phyloP scores from a whole-genome alignment of 23 red algal genomes.

The Gracilariopsis chorda region DNA sequence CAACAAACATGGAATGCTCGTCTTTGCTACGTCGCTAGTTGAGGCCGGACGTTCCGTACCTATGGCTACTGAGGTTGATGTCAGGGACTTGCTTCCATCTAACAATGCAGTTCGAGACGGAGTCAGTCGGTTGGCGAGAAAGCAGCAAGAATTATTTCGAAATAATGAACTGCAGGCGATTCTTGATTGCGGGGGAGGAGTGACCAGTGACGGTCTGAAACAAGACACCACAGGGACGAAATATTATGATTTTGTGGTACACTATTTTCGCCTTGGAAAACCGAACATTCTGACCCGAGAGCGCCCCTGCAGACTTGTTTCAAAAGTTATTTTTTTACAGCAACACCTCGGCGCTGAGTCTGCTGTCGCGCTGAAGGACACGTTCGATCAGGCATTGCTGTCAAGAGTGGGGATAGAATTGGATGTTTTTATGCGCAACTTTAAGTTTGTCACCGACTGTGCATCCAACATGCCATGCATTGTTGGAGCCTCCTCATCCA shows the following conservation, averaged over 20 bases:
- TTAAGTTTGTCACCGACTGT: conserved; percentile 36
- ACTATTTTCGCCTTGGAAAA: not conserved
- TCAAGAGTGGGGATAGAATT: not conserved
- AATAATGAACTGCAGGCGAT: not conserved
- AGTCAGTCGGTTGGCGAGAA: not conserved
- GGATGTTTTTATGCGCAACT: conserved; percentile 6
- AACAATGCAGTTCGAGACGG: not conserved
- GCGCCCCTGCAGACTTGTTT: not conserved
- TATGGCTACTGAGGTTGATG: not conserved
- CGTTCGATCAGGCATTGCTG: not conserved
- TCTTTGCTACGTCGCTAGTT: not conserved
- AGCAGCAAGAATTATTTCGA: not conserved
- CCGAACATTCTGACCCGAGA: not conserved
- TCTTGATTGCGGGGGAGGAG: not conserved
- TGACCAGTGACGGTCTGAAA: conserved; percentile 2
- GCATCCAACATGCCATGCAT: not conserved
- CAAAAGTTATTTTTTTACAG: not conserved
- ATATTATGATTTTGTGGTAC: conserved; percentile 23
- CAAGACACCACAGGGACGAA: not conserved
- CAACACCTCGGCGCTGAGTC: not conserved
- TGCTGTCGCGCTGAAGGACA: not conserved
- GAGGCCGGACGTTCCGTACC: not conserved
- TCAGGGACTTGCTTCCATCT: not conserved
- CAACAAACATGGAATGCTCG: not conserved
- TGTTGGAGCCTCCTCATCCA: not conserved